A percentile compares a stretch with the other conserved stretches of the same genome.
Conservation (phyloP, 371 early-diverging fungal species). For the Mucor sp. region DNA sequence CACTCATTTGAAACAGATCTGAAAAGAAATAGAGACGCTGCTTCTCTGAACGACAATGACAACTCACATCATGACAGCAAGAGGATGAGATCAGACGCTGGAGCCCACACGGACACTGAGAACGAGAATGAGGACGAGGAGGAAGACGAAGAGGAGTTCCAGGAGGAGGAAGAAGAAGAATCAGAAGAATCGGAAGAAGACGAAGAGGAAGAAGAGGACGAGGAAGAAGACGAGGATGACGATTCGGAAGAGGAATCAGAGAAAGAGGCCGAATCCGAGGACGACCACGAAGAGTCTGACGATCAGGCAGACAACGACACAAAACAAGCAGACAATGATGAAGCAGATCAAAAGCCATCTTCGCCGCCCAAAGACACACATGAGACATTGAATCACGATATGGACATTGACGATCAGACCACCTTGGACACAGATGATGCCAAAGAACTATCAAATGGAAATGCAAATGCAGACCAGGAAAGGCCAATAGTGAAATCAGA, state of each 20-base stretch:
- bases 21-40: conserved; percentile 19
- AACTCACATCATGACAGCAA: not conserved
- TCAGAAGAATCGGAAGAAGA: not conserved
- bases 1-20: not conserved
- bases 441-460: not conserved
- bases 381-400: not conserved
- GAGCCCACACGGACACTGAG: not conserved
- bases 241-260: not conserved
- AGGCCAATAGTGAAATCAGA: not conserved
- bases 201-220: conserved; percentile 2
- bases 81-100: not conserved
- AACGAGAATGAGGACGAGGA: conserved; percentile 1
- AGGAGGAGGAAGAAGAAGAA: not conserved
- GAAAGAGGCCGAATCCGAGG: conserved; percentile 1
- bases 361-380: not conserved
- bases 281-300: conserved; percentile 4
- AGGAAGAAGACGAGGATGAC: conserved; percentile 4
- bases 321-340: not conserved
- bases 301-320: conserved; percentile 1
- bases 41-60: not conserved
- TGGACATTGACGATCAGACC: not conserved
- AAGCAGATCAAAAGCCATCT: not conserved
- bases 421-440: not conserved
- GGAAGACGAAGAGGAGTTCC: not conserved
- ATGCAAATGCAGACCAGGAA: not conserved